Base-by-base conservation (phyloP, 208 protist genomes). In the Crithidia bombi region DNA sequence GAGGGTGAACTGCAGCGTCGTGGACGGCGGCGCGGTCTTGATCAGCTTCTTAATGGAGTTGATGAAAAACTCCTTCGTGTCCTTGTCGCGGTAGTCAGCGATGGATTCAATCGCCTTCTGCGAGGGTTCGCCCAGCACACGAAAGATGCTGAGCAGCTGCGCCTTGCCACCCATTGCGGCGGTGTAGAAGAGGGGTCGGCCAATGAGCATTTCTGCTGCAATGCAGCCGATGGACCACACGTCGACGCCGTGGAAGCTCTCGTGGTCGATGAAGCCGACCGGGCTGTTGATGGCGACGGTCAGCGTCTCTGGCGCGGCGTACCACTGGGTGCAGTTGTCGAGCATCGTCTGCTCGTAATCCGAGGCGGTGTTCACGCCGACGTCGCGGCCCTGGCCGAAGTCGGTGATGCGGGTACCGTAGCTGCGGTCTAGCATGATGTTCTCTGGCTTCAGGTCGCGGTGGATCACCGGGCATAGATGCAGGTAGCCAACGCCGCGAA, bases 241-340 rank as follows among this genome's bases (percentile, higher is more conserved):
- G 70, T 98, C 94, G 1, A 93, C 69, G 41, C 82, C 68, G 63
- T 95, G 86, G 55, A 95, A 86, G 49, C 57, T 82, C 30, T 86
- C 82, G 54, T 90, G 72, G 50, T 93, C 85, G 39, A 95, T 86
- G 66, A 89, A 89, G 36, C 90, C 90, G 1, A 89, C 87, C 36
- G 96, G 87, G 51, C 66, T 82, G 35, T 78, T 86, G 44, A 73
- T 74, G 5, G 70, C 59, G 15, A 86, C 90, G 0, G 98, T 87
- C 23, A 99, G 85, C 58, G 99, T 99, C 64, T 99, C 98, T 11
- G 98, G 98, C 26, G 98, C 97, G 7, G 98, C 86, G 77, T 99
- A 99, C 98, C 98, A 99, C 63, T 98, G 88, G 19, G 92, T 95
- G 73, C 78, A 90, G 65, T 91, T 93, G 69, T 91, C 86, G 21